Conservation (phyloP, 164 flowering plant genomes). For the Piper betle region DNA sequence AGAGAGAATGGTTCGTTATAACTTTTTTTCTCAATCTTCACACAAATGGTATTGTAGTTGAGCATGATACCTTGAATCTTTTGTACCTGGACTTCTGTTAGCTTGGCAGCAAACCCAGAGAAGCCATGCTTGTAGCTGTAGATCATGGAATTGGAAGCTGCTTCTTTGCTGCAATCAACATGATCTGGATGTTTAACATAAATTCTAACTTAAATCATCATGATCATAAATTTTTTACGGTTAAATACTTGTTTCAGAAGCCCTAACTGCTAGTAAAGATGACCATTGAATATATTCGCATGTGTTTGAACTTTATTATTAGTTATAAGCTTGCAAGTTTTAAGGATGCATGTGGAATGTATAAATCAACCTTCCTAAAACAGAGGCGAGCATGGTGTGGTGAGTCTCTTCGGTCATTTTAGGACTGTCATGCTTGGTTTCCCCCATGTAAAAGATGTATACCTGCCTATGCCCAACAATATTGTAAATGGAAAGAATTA, state of each 20-base stretch:
- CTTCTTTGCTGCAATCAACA: slow-evolving; percentile 23
- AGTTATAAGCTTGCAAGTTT: no score
- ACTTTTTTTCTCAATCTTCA: background rate
- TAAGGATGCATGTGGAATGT: no score
- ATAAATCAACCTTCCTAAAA: slow-evolving; percentile 25
- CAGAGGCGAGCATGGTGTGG: slow-evolving; percentile 23
- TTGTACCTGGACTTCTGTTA: slow-evolving; percentile 30
- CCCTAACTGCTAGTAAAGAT: no score
- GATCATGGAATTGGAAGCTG: slow-evolving; percentile 20
- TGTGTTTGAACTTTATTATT: no score
- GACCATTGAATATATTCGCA: no score
- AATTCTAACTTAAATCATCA: background rate
- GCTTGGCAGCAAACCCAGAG: slow-evolving; percentile 43
- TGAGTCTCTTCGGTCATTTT: slow-evolving; percentile 15
- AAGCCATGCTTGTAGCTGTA: slow-evolving; percentile 46
- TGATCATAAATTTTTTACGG: no score
- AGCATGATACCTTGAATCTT: slow-evolving; percentile 26
- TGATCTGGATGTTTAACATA: background rate
- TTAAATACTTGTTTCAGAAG: no score
- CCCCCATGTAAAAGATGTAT: slow-evolving; percentile 36
- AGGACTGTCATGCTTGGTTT: slow-evolving; percentile 23
- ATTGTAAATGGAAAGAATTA: no score
- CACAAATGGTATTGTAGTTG: background rate
- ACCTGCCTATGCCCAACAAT: slow-evolving; percentile 4
- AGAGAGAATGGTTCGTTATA: no score